Evolutionary conservation across 306 rosid genomes (phyloP).

Genomic region (Cucurbita argyrosperma): DNA sequence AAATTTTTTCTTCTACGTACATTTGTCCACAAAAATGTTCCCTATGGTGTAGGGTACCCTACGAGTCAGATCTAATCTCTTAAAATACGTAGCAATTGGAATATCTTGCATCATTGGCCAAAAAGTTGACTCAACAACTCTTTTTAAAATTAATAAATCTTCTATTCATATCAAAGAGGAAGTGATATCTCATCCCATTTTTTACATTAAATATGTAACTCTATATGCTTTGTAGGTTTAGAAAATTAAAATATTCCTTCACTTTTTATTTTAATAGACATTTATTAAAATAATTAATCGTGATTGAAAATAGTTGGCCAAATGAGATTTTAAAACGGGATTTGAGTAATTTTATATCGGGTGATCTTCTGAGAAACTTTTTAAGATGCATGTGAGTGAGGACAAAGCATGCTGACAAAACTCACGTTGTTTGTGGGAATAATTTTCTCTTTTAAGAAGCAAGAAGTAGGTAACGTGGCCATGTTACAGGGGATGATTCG

Average conservation of each 20-base stretch:
- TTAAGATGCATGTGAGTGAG: too few species aligned
- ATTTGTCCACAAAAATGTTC: not conserved
- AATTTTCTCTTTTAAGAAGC: too few species aligned
- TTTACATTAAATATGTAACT: not conserved
- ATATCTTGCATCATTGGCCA: not conserved
- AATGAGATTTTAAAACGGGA: too few species aligned
- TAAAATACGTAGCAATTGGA: not conserved
- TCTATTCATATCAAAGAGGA: not conserved
- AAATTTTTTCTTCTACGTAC: too few species aligned
- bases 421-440: too few species aligned
- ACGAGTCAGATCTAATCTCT: not conserved
- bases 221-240: not conserved
- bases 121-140: not conserved
- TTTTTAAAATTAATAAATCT: not conserved
- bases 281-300: too few species aligned
- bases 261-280: not conserved
- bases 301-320: not conserved
- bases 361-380: too few species aligned
- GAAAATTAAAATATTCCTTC: not conserved
- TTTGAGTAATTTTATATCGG: too few species aligned
- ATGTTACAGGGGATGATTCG: too few species aligned
- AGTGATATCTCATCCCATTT: not conserved
- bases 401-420: too few species aligned
- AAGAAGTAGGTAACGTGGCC: too few species aligned
- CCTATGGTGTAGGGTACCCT: not conserved